phyloP scores from a whole-genome alignment of 2,329 filamentous ascomycete species.

The Hyphodiscus sp. region DNA sequence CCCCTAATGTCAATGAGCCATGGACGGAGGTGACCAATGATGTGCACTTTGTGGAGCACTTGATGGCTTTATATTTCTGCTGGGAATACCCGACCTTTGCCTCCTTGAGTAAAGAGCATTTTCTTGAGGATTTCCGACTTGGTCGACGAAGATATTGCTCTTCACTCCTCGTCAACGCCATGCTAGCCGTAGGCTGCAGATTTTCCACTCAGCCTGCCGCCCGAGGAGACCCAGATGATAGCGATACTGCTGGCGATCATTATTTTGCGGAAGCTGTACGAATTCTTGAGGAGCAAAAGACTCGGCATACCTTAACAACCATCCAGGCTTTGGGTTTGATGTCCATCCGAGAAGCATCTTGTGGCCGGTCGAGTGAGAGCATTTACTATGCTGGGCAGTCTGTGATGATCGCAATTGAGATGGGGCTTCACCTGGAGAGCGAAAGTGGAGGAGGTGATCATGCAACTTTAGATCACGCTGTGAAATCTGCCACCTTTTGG shows the following conservation, averaged over 20 bases:
- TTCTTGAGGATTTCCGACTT: conserved; percentile 13
- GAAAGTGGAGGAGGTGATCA: conserved; percentile 20
- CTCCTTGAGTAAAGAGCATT: conserved; percentile 48
- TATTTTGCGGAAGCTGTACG: conserved; percentile 66
- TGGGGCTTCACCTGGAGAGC: conserved; percentile 17
- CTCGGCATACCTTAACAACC: conserved; percentile 59
- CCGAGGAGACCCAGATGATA: conserved; percentile 53
- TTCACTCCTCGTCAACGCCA: conserved; percentile 36
- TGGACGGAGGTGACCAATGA: conserved; percentile 60
- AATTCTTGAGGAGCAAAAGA: conserved; percentile 44
- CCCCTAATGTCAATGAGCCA: conserved; percentile 56
- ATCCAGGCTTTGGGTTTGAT: conserved; percentile 71
- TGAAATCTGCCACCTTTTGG: conserved; percentile 45
- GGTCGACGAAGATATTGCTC: conserved; percentile 23
- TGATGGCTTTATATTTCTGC: conserved; percentile 62
- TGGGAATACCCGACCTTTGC: conserved; percentile 72
- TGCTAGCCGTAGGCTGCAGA: conserved; percentile 52
- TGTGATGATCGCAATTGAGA: conserved; percentile 58
- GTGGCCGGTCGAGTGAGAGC: conserved; percentile 62
- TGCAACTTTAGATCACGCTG: conserved; percentile 33
- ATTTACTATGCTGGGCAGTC: conserved; percentile 68
- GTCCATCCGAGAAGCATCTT: conserved; percentile 66
- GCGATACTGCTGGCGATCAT: conserved; percentile 60
- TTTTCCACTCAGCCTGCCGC: conserved; percentile 63
- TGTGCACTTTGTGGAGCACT: conserved; percentile 51